Base-by-base conservation (phyloP, 1,284 basidiomycete genomes). In the Lentinula novae-zelandiae region DNA sequence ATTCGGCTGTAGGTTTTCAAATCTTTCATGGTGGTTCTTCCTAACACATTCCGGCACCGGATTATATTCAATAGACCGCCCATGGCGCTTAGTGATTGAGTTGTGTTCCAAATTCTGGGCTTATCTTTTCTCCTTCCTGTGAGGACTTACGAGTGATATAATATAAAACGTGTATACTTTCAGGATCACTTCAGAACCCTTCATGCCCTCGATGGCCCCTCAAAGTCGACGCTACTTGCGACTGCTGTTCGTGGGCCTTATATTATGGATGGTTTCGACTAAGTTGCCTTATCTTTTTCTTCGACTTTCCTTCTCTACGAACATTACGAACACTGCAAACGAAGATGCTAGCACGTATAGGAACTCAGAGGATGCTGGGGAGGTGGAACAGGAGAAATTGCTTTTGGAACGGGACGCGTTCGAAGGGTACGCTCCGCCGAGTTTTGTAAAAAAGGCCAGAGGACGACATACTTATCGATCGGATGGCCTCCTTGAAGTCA, bases 401-500 rank as follows among this genome's bases (percentile, higher is more conserved):
- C 51, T 33, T 15, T 20, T 52, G 52, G 31, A 31, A 8, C 51
- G 44, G 39, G 36, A 58, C 10, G 51, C 57, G 13, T 57, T 57
- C 20, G 46, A 52, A 27, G 42, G 15, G 38, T 51, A 58, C 13
- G 46, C 39, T 31, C n/a, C n/a, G n/a, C 17, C 22, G 22, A 27
- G 22, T 27, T 3, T 49, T 31, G 20, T 42, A 1, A 52, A n/a
- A 40, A 51, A 57, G 34, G 50, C 44, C 12, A n/a, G 48, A 33
- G 52, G 57, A 34, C 38, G 57, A 36, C 71, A 72, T 40, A 59
- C 49, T 3, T 71, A 68, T 44, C 63, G 61, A 8, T 56, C 62
- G 6, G 62, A 76, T 66, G 78, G 78, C 0, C 60, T 80, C 53
- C 59, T 80, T 0, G 72, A 76, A 57, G 74, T 77, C 56, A 73